phyloP scores from a whole-genome alignment of 169 alveolate genomes.

The Amoebophrya sp. region DNA sequence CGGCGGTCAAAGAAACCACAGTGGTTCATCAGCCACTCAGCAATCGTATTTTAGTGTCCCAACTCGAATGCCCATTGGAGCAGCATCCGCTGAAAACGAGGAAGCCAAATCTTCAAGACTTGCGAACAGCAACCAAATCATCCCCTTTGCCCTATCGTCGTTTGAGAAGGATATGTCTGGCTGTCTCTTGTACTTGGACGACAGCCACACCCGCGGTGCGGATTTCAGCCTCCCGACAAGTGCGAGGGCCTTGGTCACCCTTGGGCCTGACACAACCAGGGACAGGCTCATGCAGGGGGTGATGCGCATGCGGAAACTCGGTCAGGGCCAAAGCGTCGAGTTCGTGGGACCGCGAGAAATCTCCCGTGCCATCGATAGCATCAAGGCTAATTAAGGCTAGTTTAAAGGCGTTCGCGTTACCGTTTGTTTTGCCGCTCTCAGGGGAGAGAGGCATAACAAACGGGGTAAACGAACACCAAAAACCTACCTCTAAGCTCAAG shows the following conservation, averaged over 20 bases:
- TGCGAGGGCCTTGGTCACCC: not conserved
- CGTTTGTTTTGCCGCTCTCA: no score
- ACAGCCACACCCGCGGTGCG: not conserved
- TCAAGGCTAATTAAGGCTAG: no score
- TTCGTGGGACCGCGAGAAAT: not conserved
- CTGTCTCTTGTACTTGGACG: not conserved
- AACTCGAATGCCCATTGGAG: no score
- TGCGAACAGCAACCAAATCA: not conserved
- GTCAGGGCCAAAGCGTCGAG: not conserved
- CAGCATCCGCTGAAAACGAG: not conserved
- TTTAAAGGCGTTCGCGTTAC: no score
- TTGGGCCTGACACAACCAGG: not conserved
- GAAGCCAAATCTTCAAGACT: not conserved
- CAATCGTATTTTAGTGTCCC: no score
- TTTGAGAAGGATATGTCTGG: not conserved
- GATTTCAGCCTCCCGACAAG: not conserved
- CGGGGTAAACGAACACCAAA: no score
- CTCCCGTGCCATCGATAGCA: not conserved
- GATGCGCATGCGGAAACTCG: not conserved
- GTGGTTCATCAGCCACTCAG: no score
- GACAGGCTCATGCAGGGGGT: not conserved
- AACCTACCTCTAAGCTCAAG: no score
- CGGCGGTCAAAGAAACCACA: no score
- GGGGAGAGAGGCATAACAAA: no score
- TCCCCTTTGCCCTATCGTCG: not conserved